These are phyloP conservation scores for Tardiomyces digboiensis DNA, from an alignment of 1,139 yeast species.

Conservation along the genomic window DNA sequence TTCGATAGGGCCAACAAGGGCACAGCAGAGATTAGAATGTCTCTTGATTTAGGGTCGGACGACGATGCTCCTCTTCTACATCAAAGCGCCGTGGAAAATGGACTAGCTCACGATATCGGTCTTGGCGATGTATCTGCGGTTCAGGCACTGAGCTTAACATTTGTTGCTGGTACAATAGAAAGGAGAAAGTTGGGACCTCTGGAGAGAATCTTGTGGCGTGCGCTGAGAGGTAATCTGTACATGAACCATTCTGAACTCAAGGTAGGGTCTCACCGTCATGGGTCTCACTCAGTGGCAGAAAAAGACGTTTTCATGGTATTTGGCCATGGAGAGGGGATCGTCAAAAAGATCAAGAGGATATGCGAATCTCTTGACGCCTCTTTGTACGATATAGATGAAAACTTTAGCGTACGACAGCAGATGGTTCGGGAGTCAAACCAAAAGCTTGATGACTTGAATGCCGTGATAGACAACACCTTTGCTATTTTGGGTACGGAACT, in stretches of 20 bases:
- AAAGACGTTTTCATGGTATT: slow-evolving; percentile 78
- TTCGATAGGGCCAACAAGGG: slow-evolving; percentile 33
- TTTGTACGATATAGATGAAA: slow-evolving; percentile 57
- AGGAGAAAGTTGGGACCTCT: slow-evolving; percentile 59
- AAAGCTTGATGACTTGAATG: slow-evolving; percentile 52
- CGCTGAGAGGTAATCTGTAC: slow-evolving; percentile 79
- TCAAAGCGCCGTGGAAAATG: slow-evolving; percentile 7
- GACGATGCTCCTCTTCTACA: slow-evolving; percentile 16
- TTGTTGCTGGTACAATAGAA: slow-evolving; percentile 79
- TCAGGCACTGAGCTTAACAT: slow-evolving; percentile 30
- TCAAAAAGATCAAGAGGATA: slow-evolving; percentile 59
- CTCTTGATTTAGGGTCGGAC: slow-evolving; percentile 17
- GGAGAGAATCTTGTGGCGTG: slow-evolving; percentile 90
- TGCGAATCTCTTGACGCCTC: slow-evolving; percentile 81
- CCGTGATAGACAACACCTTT: slow-evolving; percentile 62
- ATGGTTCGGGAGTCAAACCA: slow-evolving; percentile 50
- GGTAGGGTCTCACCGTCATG: slow-evolving; percentile 42
- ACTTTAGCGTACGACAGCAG: slow-evolving; percentile 43
- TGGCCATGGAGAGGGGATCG: slow-evolving; percentile 76
- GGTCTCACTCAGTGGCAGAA: slow-evolving; percentile 35
- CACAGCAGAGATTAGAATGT: slow-evolving; percentile 11
- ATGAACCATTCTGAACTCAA: slow-evolving; percentile 62
- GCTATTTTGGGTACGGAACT: slow-evolving; percentile 69
- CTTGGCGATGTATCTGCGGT: slow-evolving; percentile 1
- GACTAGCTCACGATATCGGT: background rate